A percentile compares a stretch with the other conserved stretches of the same genome.
phyloP scores from a whole-genome alignment of 2,329 filamentous ascomycete species.

The Calonectria fujianensis region DNA sequence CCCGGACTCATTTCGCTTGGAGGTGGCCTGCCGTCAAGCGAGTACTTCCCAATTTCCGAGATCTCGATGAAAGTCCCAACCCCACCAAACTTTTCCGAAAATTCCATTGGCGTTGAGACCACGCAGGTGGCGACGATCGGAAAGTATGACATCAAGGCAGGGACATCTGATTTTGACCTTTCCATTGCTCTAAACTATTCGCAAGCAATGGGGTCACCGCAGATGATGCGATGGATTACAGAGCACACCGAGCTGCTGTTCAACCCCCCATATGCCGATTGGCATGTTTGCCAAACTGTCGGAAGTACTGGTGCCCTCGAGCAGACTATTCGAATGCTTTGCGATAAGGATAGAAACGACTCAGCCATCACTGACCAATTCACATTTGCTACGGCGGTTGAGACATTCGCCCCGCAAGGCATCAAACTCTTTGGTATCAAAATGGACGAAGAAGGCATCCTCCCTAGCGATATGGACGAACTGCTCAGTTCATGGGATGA shows the following conservation, averaged over 20 bases:
- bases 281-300: conserved; percentile 79
- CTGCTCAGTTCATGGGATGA: conserved; percentile 9
- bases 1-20: conserved; percentile 14
- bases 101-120: not conserved
- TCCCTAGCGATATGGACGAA: not conserved
- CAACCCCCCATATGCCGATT: conserved; percentile 82
- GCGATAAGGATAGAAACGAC: conserved; percentile 72
- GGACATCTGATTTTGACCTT: not conserved
- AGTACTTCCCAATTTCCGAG: conserved; percentile 17
- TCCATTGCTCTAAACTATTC: conserved; percentile 77
- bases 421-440: conserved; percentile 61
- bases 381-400: conserved; percentile 68
- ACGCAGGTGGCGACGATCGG: not conserved
- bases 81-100: conserved; percentile 8
- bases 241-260: conserved; percentile 86
- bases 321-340: conserved; percentile 78
- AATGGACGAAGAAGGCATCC: conserved; percentile 9
- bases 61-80: conserved; percentile 1
- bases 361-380: conserved; percentile 81
- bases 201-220: conserved; percentile 79
- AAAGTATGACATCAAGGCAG: not conserved
- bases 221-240: conserved; percentile 81
- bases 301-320: conserved; percentile 82
- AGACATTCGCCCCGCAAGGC: conserved; percentile 79
- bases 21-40: conserved; percentile 3